Base-by-base conservation (phyloP, 2,329 filamentous ascomycete species). In the Arachnomyces sp. region DNA sequence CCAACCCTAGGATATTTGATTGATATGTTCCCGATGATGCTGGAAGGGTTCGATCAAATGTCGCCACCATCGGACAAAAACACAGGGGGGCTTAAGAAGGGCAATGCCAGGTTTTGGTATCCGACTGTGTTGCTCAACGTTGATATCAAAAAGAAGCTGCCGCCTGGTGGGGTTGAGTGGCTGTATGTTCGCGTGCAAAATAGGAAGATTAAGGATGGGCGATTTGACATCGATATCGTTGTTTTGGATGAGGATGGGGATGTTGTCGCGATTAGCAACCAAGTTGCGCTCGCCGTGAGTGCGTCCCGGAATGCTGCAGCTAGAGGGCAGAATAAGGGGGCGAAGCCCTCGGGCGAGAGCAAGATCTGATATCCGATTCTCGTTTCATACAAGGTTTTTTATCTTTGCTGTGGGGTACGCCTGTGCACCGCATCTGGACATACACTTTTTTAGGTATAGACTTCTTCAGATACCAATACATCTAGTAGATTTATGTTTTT, bases 81-180 rank as follows among this genome's bases (percentile, higher is more conserved):
- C 43, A 55, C 25, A 54, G 11, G 57, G 30, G 36, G 52, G 31
- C 56, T 54, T 2, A 46, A 56, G 25, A 39, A 25, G 47, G 45
- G 47, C 56, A 25, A 17, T 5, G 31, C 38, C 6, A 63, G 39
- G 58, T 78, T 77, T 50, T 88, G 83, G 84, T 87, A 85, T 56
- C 84, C 84, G 0, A 93, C 85, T 0, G 60, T 93, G 1, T 65
- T 80, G 13, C 62, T 92, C 55, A 87, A 84, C 56, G 53, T 93
- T 15, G 85, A 93, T 46, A 67, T 88, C 30, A 92, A 90, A 67
- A 84, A 82, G 56, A 59, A 71, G 5, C 57, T 93, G 33, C 83
- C 84, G 0, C 62, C 65, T 3, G 74, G 76, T 31, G 84, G 85
- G 0, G 76, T 77, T 1, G 79, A 85, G 56, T 92, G 82, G 79